Percentiles rank a stretch among this genome's conserved stretches.
phyloP scores from a whole-genome alignment of 2,329 filamentous ascomycete species.

The Pseudocercospora musae region DNA sequence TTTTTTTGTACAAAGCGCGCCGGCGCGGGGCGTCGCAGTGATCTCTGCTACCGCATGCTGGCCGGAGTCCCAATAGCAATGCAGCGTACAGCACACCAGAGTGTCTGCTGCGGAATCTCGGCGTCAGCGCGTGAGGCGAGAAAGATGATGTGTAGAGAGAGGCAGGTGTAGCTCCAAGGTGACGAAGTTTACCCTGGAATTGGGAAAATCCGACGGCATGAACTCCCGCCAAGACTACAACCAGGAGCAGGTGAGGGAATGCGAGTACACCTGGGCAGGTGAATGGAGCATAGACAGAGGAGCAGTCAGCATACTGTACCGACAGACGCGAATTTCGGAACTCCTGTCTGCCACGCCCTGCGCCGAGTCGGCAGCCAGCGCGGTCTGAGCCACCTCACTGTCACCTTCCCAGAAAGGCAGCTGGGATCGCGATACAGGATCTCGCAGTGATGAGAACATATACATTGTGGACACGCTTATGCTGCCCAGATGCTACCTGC shows the following conservation, averaged over 20 bases:
- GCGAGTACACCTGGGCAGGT: too few species aligned
- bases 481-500: not conserved
- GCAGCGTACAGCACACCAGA: not conserved
- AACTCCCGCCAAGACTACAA: not conserved
- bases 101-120: not conserved
- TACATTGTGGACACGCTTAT: not conserved
- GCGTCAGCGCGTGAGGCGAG: not conserved
- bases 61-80: not conserved
- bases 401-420: conserved; percentile 9
- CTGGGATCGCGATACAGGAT: conserved; percentile 1
- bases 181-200: not conserved
- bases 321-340: not conserved
- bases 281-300: too few species aligned
- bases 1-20: conserved; percentile 8
- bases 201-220: not conserved
- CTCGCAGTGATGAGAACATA: not conserved
- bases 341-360: not conserved
- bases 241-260: not conserved
- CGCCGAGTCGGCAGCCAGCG: not conserved
- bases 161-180: not conserved
- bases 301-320: too few species aligned
- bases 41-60: conserved; percentile 15
- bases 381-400: not conserved
- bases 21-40: conserved; percentile 6
- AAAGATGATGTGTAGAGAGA: not conserved